Evolutionary conservation across 2,329 filamentous ascomycete species (phyloP).

Genomic region (Hirsutella thompsonii): DNA sequence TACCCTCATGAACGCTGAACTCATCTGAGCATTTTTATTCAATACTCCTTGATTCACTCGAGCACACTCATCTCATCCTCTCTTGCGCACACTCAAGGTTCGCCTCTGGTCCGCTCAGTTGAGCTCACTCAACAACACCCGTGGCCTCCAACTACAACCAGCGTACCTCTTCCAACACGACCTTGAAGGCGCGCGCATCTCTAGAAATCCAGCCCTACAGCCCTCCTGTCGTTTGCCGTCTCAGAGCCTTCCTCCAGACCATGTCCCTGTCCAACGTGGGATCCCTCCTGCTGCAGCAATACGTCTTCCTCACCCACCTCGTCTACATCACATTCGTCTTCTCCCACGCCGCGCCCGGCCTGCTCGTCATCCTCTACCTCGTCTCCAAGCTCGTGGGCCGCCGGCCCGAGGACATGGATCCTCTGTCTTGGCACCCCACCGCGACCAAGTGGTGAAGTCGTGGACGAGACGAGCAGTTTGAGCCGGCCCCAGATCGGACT

Average conservation of each 20-base stretch:
- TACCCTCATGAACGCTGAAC: too few species aligned
- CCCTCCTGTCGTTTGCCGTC: too few species aligned
- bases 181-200: not conserved
- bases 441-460: constrained; percentile 15
- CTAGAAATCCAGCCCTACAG: not conserved
- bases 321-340: constrained; percentile 39
- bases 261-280: constrained; percentile 41
- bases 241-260: not conserved
- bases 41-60: too few species aligned
- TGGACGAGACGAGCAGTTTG: too few species aligned
- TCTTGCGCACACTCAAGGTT: too few species aligned
- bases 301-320: constrained; percentile 40
- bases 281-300: constrained; percentile 34
- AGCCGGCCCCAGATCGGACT: too few species aligned
- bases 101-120: too few species aligned
- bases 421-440: constrained; percentile 21
- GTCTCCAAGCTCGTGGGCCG: constrained; percentile 33
- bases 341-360: constrained; percentile 31
- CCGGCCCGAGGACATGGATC: constrained; percentile 33
- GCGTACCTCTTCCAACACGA: not conserved
- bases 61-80: too few species aligned
- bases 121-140: too few species aligned
- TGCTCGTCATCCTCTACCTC: constrained; percentile 33
- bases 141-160: too few species aligned
- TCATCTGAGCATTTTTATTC: too few species aligned